These are phyloP conservation scores for Boletus speciosus DNA, from an alignment of 768 basidiomycete species.

Conservation along the genomic window DNA sequence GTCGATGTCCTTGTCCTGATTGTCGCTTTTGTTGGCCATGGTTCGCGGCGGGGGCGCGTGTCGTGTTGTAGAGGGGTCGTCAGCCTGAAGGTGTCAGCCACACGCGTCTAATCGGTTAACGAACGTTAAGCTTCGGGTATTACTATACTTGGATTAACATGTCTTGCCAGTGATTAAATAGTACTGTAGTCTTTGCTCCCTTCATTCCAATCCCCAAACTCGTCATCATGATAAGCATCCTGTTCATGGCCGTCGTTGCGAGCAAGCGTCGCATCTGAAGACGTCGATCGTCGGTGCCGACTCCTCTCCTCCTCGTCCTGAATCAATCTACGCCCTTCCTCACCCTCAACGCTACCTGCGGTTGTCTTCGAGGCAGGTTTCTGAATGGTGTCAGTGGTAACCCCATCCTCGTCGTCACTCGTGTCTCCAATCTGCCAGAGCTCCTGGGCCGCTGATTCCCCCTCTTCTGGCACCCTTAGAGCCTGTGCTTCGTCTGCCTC, in stretches of 20 bases:
- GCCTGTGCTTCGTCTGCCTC: slow-evolving; percentile 41
- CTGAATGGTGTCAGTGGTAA: slow-evolving; percentile 37
- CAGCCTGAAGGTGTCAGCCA: slow-evolving; percentile 7
- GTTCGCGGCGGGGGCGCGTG: neutral
- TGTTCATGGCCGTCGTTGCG: slow-evolving; percentile 12
- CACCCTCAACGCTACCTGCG: slow-evolving; percentile 12
- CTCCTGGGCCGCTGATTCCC: slow-evolving; percentile 33
- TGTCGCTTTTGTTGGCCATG: slow-evolving; percentile 21
- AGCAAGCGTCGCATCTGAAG: slow-evolving; percentile 37
- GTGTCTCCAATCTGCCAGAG: slow-evolving; percentile 74
- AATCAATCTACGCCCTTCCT: slow-evolving; percentile 46
- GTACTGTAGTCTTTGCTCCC: slow-evolving; percentile 2
- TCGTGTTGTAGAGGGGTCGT: neutral
- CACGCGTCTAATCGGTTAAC: slow-evolving; percentile 1
- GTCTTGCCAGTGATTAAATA: neutral
- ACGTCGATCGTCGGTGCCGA: slow-evolving; percentile 31
- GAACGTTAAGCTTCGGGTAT: neutral
- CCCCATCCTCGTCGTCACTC: slow-evolving; percentile 62
- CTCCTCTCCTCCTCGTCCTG: slow-evolving; percentile 34
- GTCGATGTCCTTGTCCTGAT: slow-evolving; percentile 41
- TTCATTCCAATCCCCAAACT: slow-evolving; percentile 34
- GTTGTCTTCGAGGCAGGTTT: slow-evolving; percentile 20
- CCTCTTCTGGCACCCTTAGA: slow-evolving; percentile 35
- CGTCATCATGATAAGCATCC: slow-evolving; percentile 25
- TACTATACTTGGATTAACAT: neutral